Conservation (phyloP, 148 eudicot species). For the Rhododendron ovatum region DNA sequence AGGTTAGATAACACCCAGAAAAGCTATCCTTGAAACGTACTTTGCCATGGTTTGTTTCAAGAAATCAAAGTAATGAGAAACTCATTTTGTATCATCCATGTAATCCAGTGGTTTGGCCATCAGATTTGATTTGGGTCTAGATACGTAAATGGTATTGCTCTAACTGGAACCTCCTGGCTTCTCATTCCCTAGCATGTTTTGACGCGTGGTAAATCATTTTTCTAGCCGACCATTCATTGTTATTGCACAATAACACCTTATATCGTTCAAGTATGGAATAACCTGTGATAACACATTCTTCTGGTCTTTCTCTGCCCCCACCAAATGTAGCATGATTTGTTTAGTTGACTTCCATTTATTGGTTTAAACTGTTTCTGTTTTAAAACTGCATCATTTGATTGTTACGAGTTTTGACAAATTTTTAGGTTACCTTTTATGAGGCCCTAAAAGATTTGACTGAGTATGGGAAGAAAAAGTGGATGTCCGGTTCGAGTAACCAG, state of each 20-base stretch:
- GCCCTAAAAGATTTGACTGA: constrained; percentile 63
- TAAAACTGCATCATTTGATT: not conserved
- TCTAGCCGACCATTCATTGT: not conserved
- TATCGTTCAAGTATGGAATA: not conserved
- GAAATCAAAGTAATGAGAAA: not conserved
- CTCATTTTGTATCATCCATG: not conserved
- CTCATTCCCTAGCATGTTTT: not conserved
- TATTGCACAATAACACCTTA: not conserved
- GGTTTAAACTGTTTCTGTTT: not conserved
- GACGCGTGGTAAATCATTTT: not conserved
- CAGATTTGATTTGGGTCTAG: not conserved
- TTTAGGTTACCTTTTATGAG: constrained; percentile 78
- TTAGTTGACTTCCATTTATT: not conserved
- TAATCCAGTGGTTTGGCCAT: not conserved
- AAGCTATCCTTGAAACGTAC: not conserved
- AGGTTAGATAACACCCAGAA: not conserved
- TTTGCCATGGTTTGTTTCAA: not conserved
- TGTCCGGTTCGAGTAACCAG: constrained; percentile 38
- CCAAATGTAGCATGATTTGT: not conserved
- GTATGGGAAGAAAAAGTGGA: constrained; percentile 58
- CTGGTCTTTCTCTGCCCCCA: not conserved
- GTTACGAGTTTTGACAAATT: not conserved
- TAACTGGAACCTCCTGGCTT: not conserved
- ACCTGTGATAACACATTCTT: not conserved
- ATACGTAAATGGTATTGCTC: not conserved